phyloP scores from a whole-genome alignment of 2,329 filamentous ascomycete species.

The Fonsecaea erecta region DNA sequence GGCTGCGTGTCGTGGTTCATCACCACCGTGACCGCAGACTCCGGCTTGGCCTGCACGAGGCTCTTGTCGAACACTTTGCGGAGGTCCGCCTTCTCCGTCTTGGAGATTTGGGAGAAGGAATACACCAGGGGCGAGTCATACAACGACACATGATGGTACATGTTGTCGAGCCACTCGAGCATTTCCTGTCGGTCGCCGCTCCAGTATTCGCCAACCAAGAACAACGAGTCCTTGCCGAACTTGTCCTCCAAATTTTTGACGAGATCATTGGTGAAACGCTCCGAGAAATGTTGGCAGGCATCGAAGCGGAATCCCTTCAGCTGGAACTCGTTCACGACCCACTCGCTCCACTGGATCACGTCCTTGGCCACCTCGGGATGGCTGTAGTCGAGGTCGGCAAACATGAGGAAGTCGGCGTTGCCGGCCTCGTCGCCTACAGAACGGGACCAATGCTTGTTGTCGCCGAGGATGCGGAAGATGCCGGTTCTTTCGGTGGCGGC shows the following conservation, averaged over 20 bases:
- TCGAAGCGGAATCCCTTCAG: conserved; percentile 72
- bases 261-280: conserved; percentile 69
- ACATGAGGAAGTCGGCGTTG: conserved; percentile 68
- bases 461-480: conserved; percentile 69
- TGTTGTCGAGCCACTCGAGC: conserved; percentile 61
- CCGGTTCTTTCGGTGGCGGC: conserved; percentile 57
- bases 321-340: conserved; percentile 66
- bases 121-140: conserved; percentile 73
- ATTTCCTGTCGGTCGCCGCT: conserved; percentile 55
- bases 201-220: conserved; percentile 74
- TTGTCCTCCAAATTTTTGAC: conserved; percentile 60
- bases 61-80: conserved; percentile 66
- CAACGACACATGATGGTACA: conserved; percentile 63
- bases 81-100: conserved; percentile 62
- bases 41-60: conserved; percentile 59
- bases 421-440: conserved; percentile 67
- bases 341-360: conserved; percentile 69
- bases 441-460: conserved; percentile 66
- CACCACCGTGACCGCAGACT: conserved; percentile 68
- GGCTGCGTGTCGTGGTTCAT: conserved; percentile 73
- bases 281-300: conserved; percentile 73
- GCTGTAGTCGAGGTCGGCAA: conserved; percentile 69
- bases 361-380: conserved; percentile 68
- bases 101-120: conserved; percentile 67
- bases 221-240: conserved; percentile 57